Evolutionary conservation across 2,329 filamentous ascomycete species (phyloP).

Genomic region (Colletotrichum sp.): DNA sequence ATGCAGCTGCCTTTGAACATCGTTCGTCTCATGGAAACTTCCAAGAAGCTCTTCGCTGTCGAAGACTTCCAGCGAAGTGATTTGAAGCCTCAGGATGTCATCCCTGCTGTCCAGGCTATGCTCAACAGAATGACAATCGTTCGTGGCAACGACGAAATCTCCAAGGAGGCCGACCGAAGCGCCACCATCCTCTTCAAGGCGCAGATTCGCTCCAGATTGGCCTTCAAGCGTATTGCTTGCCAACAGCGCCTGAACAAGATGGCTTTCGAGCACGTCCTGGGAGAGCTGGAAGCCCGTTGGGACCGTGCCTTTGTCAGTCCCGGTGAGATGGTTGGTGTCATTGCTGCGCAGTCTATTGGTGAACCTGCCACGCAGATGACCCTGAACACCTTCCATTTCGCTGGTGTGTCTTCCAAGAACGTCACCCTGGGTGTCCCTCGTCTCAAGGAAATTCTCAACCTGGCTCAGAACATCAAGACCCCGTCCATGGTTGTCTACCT

Average conservation of each 20-base stretch:
- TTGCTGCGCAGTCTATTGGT: constrained; percentile 97
- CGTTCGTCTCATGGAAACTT: constrained; percentile 86
- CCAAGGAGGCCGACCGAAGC: constrained; percentile 83
- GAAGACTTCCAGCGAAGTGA: constrained; percentile 87
- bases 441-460: constrained; percentile 98
- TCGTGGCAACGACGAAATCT: constrained; percentile 82
- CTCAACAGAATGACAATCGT: constrained; percentile 83
- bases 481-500: constrained; percentile 96
- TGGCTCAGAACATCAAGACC: constrained; percentile 98
- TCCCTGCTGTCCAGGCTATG: constrained; percentile 77
- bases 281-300: constrained; percentile 90
- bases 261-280: constrained; percentile 90
- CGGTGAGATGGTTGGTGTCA: constrained; percentile 97
- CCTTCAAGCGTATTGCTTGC: constrained; percentile 91
- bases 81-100: constrained; percentile 84
- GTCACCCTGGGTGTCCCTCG: constrained; percentile 98
- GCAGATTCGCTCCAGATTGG: constrained; percentile 84
- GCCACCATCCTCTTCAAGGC: constrained; percentile 93
- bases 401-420: constrained; percentile 99
- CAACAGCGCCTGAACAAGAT: constrained; percentile 87
- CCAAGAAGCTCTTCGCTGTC: constrained; percentile 89
- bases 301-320: constrained; percentile 84
- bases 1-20: constrained; percentile 95
- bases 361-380: constrained; percentile 99
- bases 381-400: constrained; percentile 99